These are phyloP conservation scores for Fusarium sp. DNA, from an alignment of 2,329 filamentous ascomycete genomes.

Conservation along the genomic window DNA sequence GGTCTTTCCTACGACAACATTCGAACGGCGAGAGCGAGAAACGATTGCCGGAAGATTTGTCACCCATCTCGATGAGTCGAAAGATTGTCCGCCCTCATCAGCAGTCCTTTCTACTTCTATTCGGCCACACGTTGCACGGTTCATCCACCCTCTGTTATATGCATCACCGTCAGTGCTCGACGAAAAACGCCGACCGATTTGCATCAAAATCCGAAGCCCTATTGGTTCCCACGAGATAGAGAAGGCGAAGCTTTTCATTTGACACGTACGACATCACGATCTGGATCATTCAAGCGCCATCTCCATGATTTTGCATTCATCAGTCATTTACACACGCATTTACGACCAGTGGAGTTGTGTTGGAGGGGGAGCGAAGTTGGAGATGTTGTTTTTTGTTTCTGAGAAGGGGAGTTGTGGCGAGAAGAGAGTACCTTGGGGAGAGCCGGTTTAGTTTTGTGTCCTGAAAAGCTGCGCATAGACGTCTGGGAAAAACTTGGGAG, in stretches of 20 bases:
- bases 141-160: conserved; percentile 19
- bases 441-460: conserved; percentile 28
- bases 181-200: conserved; percentile 22
- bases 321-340: conserved; percentile 46
- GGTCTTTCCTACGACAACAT: conserved; percentile 32
- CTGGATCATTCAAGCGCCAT: conserved; percentile 41
- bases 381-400: conserved; percentile 10
- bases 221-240: conserved; percentile 36
- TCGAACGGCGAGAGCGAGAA: conserved; percentile 31
- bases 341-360: conserved; percentile 38
- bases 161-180: conserved; percentile 22
- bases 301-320: conserved; percentile 45
- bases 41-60: conserved; percentile 22
- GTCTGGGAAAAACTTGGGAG: conserved; percentile 7
- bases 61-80: conserved; percentile 29
- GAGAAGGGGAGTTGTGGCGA: conserved; percentile 11
- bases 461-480: conserved; percentile 31
- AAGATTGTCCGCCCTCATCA: conserved; percentile 26
- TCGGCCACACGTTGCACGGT: conserved; percentile 38
- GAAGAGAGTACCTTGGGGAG: conserved; percentile 3
- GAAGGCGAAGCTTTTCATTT: conserved; percentile 22
- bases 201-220: conserved; percentile 26
- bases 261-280: conserved; percentile 46
- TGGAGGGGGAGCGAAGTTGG: conserved; percentile 13
- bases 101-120: conserved; percentile 38